Evolutionary conservation across 2,329 filamentous ascomycete species (phyloP).

Genomic region (Verticillium nubilum): DNA sequence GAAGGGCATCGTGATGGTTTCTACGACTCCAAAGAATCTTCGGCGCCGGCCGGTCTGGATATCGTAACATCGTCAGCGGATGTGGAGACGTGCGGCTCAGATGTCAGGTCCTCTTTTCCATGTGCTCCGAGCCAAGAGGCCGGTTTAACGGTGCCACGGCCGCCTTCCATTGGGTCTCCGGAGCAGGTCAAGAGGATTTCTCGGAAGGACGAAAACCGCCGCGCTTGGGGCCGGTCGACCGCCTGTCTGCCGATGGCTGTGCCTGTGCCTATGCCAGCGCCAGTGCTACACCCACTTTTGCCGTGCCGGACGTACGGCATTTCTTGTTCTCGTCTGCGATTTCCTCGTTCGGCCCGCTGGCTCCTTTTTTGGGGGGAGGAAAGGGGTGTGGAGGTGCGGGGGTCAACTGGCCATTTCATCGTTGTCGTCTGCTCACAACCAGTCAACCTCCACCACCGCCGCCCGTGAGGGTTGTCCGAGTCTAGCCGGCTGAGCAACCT

Average conservation of each 20-base stretch:
- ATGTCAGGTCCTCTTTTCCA: background rate
- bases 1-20: background rate
- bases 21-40: background rate
- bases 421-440: background rate
- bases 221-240: background rate
- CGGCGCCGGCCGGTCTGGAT: background rate
- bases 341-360: background rate
- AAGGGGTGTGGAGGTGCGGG: background rate
- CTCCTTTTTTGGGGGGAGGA: background rate
- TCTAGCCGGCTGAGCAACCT: background rate
- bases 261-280: background rate
- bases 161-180: slow-evolving; percentile 1
- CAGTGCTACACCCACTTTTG: background rate
- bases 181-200: slow-evolving; percentile 1
- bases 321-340: background rate
- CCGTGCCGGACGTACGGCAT: background rate
- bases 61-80: background rate
- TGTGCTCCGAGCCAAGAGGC: slow-evolving; percentile 1
- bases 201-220: slow-evolving; percentile 11
- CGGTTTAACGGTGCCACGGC: background rate
- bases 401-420: background rate
- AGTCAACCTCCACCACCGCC: background rate
- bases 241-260: background rate
- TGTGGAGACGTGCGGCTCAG: background rate
- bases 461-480: background rate